These are phyloP conservation scores for Besnoitia besnoiti DNA, from an alignment of 169 alveolate species.

Conservation along the genomic window DNA sequence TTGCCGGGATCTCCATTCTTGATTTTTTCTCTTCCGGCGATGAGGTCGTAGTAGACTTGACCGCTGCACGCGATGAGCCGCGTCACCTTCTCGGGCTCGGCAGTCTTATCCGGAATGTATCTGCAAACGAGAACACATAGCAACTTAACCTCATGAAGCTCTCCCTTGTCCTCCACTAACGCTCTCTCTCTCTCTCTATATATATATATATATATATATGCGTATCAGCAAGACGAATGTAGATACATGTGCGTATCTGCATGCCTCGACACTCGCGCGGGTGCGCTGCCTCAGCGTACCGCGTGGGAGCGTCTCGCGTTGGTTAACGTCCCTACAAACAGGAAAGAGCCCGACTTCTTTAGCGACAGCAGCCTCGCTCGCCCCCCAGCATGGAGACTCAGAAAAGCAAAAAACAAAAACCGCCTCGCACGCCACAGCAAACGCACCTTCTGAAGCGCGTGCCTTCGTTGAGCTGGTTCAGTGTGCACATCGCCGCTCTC, in stretches of 20 bases:
- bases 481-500: slow-evolving; percentile 70
- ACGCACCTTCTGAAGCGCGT: slow-evolving; percentile 69
- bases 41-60: slow-evolving; percentile 88
- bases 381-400: no score
- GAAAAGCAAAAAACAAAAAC: neutral
- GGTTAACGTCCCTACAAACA: no score
- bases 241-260: neutral
- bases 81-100: slow-evolving; percentile 71
- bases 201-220: neutral
- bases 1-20: slow-evolving; percentile 4
- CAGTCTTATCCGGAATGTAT: slow-evolving; percentile 58
- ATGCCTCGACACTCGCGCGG: neutral
- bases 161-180: no score
- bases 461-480: slow-evolving; percentile 73
- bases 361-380: no score
- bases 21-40: slow-evolving; percentile 67
- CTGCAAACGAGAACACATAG: neutral
- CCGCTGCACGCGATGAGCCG: slow-evolving; percentile 92
- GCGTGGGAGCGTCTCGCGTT: no score
- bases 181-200: no score
- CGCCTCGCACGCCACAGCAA: neutral
- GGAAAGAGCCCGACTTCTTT: no score
- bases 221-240: neutral
- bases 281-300: no score
- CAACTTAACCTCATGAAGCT: no score